Percentiles rank a stretch among this genome's conserved stretches.
phyloP scores from a whole-genome alignment of 495 filamentous ascomycete genomes.

The Daldinia bambusicola region DNA sequence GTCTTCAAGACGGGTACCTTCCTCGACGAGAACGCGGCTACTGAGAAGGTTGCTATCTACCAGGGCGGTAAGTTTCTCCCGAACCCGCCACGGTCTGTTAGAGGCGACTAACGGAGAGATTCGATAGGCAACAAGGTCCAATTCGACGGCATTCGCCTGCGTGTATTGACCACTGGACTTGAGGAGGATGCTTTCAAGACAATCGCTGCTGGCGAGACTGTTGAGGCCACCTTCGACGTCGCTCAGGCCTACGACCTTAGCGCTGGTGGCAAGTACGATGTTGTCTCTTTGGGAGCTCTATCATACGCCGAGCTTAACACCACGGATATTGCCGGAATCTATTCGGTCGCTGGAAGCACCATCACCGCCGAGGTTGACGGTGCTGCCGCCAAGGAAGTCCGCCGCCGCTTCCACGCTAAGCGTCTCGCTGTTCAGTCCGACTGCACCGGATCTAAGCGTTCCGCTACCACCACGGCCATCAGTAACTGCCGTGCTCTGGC shows the following conservation, averaged over 20 bases:
- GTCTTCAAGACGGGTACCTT: slow-evolving; percentile 72
- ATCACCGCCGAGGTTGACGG: slow-evolving; percentile 62
- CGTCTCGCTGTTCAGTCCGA: slow-evolving; percentile 61
- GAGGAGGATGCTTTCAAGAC: slow-evolving; percentile 63
- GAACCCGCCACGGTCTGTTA: background rate
- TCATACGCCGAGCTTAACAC: slow-evolving; percentile 62
- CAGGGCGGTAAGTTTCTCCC: slow-evolving; percentile 56
- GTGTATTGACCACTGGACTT: slow-evolving; percentile 58
- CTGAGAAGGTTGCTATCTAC: slow-evolving; percentile 70
- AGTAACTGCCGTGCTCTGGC: slow-evolving; percentile 62
- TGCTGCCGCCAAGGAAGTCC: slow-evolving; percentile 58
- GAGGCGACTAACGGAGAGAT: slow-evolving; percentile 1
- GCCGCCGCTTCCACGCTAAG: slow-evolving; percentile 58
- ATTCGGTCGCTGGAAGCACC: slow-evolving; percentile 60
- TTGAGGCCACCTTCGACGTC: slow-evolving; percentile 67
- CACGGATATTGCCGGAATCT: slow-evolving; percentile 57
- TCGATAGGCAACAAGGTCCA: slow-evolving; percentile 58
- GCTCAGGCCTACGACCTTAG: slow-evolving; percentile 66
- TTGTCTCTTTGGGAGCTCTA: slow-evolving; percentile 60
- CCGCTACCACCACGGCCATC: slow-evolving; percentile 59
- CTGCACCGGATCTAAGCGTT: slow-evolving; percentile 58
- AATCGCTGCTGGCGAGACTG: slow-evolving; percentile 65
- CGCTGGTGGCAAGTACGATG: slow-evolving; percentile 58
- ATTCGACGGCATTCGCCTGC: slow-evolving; percentile 68
- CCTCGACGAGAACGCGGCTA: slow-evolving; percentile 62